Conservation (phyloP, 2,329 filamentous ascomycete species). For the Chaetomium olivaceum region DNA sequence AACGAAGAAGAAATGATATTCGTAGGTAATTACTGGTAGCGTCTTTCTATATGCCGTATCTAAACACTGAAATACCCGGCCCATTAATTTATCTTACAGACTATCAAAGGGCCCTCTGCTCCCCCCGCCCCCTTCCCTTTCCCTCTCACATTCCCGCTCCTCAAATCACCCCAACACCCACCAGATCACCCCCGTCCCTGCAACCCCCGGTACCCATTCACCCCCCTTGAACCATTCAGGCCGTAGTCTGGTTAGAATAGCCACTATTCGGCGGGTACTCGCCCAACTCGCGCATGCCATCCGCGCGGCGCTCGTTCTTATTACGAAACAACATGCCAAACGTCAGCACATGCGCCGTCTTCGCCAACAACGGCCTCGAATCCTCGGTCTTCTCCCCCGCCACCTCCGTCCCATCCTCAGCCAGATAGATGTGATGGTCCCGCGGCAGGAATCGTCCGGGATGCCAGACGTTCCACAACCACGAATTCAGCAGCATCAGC, state of each 20-base stretch:
- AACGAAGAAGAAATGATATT: no score
- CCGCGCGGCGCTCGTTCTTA: background rate
- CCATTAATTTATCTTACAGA: no score
- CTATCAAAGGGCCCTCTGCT: no score
- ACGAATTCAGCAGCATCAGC: conserved; percentile 44
- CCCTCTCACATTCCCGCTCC: no score
- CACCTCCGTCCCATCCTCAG: conserved; percentile 37
- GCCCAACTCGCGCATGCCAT: background rate
- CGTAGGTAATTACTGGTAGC: no score
- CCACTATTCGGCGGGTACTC: background rate
- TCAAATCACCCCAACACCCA: no score
- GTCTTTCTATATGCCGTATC: no score
- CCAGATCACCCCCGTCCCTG: background rate
- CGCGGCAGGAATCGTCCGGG: conserved; percentile 43
- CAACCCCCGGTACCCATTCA: background rate
- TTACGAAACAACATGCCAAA: conserved; percentile 24
- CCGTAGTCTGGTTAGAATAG: background rate
- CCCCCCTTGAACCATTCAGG: background rate
- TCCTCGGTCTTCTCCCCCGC: conserved; percentile 4
- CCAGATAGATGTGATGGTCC: conserved; percentile 42
- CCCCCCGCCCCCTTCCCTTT: no score
- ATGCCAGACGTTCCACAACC: conserved; percentile 43
- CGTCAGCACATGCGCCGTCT: conserved; percentile 19
- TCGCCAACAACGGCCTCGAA: conserved; percentile 19
- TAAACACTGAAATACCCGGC: no score